phyloP scores from a whole-genome alignment of 768 basidiomycete species.

The Serendipita indica region DNA sequence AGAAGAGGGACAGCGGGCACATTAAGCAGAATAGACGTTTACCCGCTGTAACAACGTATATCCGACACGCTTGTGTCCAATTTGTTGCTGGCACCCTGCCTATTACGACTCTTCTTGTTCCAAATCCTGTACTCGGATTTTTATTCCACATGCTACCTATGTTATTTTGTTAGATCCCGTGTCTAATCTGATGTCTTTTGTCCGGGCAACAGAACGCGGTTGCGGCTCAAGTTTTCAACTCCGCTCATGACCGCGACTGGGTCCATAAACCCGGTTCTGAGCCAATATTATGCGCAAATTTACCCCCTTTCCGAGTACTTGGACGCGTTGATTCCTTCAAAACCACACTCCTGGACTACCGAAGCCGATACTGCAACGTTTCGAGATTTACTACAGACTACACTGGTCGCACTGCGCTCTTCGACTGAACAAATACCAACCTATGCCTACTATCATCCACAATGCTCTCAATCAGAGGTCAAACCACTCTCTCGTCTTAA shows the following conservation, averaged over 20 bases:
- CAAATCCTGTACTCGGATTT: too few species aligned
- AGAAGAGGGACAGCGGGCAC: too few species aligned
- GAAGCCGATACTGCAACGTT: not conserved
- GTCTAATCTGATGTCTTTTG: too few species aligned
- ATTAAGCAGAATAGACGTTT: too few species aligned
- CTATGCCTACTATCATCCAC: not conserved
- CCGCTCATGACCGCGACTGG: slow-evolving; percentile 1
- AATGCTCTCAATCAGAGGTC: slow-evolving; percentile 4
- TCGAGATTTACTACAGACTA: not conserved
- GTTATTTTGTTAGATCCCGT: too few species aligned
- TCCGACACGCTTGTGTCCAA: too few species aligned
- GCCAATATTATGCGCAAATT: not conserved
- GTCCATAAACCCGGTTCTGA: not conserved
- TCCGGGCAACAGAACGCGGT: too few species aligned
- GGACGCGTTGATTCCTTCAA: slow-evolving; percentile 6
- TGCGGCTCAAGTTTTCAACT: not conserved
- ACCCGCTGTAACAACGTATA: too few species aligned
- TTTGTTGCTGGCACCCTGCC: too few species aligned
- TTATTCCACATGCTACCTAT: too few species aligned
- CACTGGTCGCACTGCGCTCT: not conserved
- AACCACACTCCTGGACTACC: not conserved
- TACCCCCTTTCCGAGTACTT: not conserved
- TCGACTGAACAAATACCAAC: not conserved
- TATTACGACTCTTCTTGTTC: too few species aligned
- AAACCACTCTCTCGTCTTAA: not conserved